Percentiles rank a stretch among this genome's conserved stretches.
Evolutionary conservation across 495 filamentous ascomycete genomes (phyloP).

Genomic region (Cercophora scortea): DNA sequence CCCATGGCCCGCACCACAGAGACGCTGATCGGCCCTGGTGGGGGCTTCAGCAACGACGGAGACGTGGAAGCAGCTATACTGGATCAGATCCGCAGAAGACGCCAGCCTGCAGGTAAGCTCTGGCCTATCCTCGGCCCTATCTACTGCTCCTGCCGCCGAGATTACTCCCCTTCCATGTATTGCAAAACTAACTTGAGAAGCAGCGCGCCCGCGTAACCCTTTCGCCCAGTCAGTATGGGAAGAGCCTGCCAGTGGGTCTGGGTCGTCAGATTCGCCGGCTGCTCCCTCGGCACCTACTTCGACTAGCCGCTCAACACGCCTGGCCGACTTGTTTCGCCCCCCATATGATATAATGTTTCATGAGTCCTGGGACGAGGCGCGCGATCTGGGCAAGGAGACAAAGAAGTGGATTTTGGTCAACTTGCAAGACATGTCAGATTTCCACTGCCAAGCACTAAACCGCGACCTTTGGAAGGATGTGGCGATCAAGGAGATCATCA

Average conservation of each 20-base stretch:
- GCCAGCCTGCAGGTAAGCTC: conserved; percentile 33
- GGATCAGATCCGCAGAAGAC: conserved; percentile 56
- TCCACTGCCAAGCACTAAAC: conserved; percentile 88
- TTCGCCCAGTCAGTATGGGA: conserved; percentile 89
- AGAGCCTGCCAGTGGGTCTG: conserved; percentile 25
- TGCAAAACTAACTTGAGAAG: not conserved
- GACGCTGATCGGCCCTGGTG: conserved; percentile 53
- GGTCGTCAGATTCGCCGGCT: not conserved
- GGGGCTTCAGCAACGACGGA: conserved; percentile 47
- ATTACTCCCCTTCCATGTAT: not conserved
- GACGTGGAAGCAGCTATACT: conserved; percentile 56
- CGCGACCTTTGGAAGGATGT: conserved; percentile 90
- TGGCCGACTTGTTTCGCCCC: conserved; percentile 87
- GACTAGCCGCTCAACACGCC: conserved; percentile 33
- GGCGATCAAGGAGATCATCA: conserved; percentile 67
- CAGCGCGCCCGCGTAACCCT: conserved; percentile 36
- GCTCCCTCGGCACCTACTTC: conserved; percentile 3
- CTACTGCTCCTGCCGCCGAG: not conserved
- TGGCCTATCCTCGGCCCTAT: not conserved
- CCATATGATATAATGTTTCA: conserved; percentile 79
- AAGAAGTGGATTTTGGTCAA: conserved; percentile 95
- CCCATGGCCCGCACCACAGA: conserved; percentile 89
- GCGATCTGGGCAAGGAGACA: conserved; percentile 72
- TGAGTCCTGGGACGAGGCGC: conserved; percentile 68
- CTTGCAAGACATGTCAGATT: conserved; percentile 83